Conservation (phyloP, 2,329 filamentous ascomycete species). For the Cytospora leucostoma region DNA sequence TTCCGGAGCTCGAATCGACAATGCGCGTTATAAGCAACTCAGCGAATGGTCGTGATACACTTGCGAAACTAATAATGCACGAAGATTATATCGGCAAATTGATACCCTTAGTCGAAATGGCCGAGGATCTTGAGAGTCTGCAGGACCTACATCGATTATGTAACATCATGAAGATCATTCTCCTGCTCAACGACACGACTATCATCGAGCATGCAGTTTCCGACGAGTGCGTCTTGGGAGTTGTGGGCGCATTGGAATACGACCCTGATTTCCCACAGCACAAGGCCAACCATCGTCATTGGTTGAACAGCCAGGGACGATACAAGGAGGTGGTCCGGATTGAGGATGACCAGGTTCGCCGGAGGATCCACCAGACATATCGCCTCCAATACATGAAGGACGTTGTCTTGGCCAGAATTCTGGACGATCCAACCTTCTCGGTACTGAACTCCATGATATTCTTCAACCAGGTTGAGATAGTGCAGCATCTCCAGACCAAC, state of each 20-base stretch:
- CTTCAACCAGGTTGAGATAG: slow-evolving; percentile 98
- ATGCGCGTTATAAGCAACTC: slow-evolving; percentile 79
- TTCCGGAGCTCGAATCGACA: slow-evolving; percentile 79
- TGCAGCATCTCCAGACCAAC: slow-evolving; percentile 89
- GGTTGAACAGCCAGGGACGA: slow-evolving; percentile 81
- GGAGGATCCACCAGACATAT: slow-evolving; percentile 96
- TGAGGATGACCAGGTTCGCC: slow-evolving; percentile 75
- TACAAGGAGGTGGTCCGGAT: slow-evolving; percentile 97
- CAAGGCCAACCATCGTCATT: slow-evolving; percentile 95
- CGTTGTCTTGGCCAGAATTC: slow-evolving; percentile 92
- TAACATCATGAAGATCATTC: slow-evolving; percentile 97
- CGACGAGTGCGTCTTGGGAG: slow-evolving; percentile 84
- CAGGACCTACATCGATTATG: slow-evolving; percentile 86
- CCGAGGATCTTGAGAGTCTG: slow-evolving; percentile 88
- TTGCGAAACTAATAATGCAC: slow-evolving; percentile 82
- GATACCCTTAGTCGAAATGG: slow-evolving; percentile 80
- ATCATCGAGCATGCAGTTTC: slow-evolving; percentile 95
- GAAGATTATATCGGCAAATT: slow-evolving; percentile 88
- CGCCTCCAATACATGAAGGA: slow-evolving; percentile 96
- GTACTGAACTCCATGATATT: slow-evolving; percentile 98
- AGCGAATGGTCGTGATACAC: slow-evolving; percentile 75
- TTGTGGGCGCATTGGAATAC: slow-evolving; percentile 95
- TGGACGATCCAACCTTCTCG: slow-evolving; percentile 96
- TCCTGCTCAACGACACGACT: slow-evolving; percentile 88
- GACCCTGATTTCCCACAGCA: slow-evolving; percentile 97